Evolutionary conservation across 768 basidiomycete genomes (phyloP).

Genomic region (Pleurotus platypus): DNA sequence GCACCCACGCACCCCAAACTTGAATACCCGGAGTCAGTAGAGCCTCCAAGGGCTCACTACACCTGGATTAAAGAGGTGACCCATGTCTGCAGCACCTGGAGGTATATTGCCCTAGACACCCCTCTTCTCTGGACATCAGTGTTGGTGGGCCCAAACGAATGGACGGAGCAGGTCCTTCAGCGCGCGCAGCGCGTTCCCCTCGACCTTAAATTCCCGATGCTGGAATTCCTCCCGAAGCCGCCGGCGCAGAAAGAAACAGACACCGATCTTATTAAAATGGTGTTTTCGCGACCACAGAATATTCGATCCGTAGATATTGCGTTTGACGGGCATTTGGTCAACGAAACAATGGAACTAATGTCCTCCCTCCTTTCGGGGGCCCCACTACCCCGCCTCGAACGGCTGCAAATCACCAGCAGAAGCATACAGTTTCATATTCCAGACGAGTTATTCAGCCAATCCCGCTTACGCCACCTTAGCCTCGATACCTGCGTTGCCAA

Average conservation of each 20-base stretch:
- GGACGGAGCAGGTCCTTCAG: neutral
- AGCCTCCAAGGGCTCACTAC: neutral
- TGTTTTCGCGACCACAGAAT: neutral
- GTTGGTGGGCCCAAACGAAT: neutral
- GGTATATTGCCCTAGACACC: neutral
- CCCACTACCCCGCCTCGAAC: neutral
- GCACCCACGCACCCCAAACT: neutral
- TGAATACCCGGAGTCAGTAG: too few species aligned
- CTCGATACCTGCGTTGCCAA: neutral
- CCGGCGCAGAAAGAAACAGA: neutral
- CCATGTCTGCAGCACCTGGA: slow-evolving; percentile 1
- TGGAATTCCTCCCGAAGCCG: neutral
- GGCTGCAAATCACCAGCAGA: neutral
- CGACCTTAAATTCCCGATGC: neutral
- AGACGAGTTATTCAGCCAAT: neutral
- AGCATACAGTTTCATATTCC: neutral
- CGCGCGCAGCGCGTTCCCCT: neutral
- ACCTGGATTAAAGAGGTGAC: neutral
- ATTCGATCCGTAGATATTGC: neutral
- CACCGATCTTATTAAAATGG: neutral
- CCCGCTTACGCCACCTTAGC: neutral
- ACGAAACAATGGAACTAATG: neutral
- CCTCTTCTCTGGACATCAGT: neutral
- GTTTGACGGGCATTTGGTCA: neutral
- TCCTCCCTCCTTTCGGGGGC: neutral